phyloP scores from a whole-genome alignment of 768 basidiomycete genomes.

The Podaxis sp. region DNA sequence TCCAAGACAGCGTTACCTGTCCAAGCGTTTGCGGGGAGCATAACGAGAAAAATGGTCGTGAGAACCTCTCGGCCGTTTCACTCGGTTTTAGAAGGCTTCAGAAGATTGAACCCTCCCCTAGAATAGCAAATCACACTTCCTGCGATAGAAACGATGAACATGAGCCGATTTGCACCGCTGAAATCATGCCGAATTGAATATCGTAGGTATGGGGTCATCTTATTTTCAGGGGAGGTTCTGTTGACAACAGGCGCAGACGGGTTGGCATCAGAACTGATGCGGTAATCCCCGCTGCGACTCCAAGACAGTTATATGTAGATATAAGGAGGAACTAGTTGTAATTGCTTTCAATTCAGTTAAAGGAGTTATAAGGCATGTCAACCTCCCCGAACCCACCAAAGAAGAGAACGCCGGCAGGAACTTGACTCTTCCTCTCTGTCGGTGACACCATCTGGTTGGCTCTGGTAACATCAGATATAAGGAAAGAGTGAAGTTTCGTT shows the following conservation, averaged over 20 bases:
- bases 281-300: conserved; percentile 3
- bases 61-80: not conserved
- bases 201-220: conserved; percentile 1
- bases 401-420: not conserved
- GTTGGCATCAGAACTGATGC: not conserved
- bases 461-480: not conserved
- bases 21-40: not conserved
- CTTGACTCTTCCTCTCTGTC: not conserved
- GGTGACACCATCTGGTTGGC: not conserved
- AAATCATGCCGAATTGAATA: conserved; percentile 11
- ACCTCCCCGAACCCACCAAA: not conserved
- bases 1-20: not conserved
- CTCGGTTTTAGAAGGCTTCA: not conserved
- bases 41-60: conserved; percentile 1
- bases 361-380: conserved; percentile 7
- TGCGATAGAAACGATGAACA: not conserved
- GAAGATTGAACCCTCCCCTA: not conserved
- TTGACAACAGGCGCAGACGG: not conserved
- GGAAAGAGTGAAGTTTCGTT: not conserved
- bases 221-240: not conserved
- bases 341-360: not conserved
- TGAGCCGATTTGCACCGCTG: not conserved
- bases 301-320: not conserved
- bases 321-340: not conserved
- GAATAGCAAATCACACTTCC: not conserved